Conservation (phyloP, 169 alveolate species). For the Plasmodium inui region DNA sequence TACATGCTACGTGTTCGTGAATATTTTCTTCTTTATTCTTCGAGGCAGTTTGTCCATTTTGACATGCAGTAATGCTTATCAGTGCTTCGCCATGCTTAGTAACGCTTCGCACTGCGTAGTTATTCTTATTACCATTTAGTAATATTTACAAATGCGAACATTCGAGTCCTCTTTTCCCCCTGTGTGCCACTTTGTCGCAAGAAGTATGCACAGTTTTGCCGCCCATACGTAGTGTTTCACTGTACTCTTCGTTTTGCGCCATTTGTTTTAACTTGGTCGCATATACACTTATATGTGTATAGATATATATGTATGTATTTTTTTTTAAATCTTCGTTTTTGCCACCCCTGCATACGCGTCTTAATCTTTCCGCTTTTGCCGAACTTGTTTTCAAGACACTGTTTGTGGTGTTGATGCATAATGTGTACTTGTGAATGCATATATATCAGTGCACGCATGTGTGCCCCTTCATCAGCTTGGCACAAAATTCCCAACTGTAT, state of each 20-base stretch:
- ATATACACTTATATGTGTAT: background rate
- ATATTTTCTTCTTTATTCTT: background rate
- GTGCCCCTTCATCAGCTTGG: background rate
- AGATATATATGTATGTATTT: background rate
- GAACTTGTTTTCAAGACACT: background rate
- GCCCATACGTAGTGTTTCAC: background rate
- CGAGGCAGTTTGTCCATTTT: slow-evolving; percentile 14
- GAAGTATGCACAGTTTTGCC: background rate
- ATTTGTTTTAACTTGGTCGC: slow-evolving; percentile 14
- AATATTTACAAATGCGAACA: background rate
- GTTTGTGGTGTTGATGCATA: background rate
- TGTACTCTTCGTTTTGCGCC: background rate
- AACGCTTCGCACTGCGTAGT: background rate
- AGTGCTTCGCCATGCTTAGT: background rate
- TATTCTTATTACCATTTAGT: background rate
- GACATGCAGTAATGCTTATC: background rate
- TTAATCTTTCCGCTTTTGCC: background rate
- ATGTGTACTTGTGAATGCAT: background rate
- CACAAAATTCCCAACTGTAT: background rate
- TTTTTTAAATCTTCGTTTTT: background rate
- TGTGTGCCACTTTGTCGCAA: background rate
- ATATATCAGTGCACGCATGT: background rate
- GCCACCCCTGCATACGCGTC: background rate
- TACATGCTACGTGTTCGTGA: background rate
- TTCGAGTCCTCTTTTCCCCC: background rate